Base-by-base conservation (phyloP, 352 stramenopile genomes). In the Phytophthora tubulina region DNA sequence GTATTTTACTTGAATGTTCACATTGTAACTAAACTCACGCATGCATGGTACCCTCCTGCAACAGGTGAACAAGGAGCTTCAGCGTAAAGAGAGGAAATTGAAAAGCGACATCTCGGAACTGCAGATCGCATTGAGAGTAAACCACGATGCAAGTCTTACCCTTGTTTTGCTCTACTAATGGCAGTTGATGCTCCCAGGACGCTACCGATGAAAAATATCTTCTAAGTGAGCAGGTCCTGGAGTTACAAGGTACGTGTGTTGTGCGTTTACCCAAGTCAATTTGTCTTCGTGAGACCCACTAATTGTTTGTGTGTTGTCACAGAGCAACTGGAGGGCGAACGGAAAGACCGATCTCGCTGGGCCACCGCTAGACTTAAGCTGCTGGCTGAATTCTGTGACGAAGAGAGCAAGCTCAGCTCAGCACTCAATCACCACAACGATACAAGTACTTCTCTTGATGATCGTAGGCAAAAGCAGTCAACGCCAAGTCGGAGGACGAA, bases 371-470 rank as follows among this genome's bases (percentile, higher is more conserved):
- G 87, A 15, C 73, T 94, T 9, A 89, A 92, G 67, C 69, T 94
- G 42, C 73, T 94, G 6, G 85, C 85, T 13, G 84, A 93, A 64
- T 94, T 94, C 60, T 94, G 87, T 33, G 87, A 94, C 55, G 87
- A 93, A 79, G 87, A 93, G 57, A 91, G 78, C 79, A 93, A 91
- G 52, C 69, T 94, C 57, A 79, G 68, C 42, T 81, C 72, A 11
- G 68, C 67, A 39, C 55, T 85, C 6, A 70, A 58, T 38, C 63
- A 62, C 32, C 63, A 63, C 11, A 42, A 31, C 42, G 38, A 50
- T 27, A 27, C 21, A 27, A 27, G 21, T 27, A 27, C 45, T 14
- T 58, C n/a, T 61, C 39, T 27, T 27, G 21, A 27, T 27, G 30
- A 36, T 55, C 39, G 44, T 41, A 49, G 63, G n/a, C 44, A 69